Evolutionary conservation across 306 rosid species (phyloP).

Genomic region (Cucumis melo): DNA sequence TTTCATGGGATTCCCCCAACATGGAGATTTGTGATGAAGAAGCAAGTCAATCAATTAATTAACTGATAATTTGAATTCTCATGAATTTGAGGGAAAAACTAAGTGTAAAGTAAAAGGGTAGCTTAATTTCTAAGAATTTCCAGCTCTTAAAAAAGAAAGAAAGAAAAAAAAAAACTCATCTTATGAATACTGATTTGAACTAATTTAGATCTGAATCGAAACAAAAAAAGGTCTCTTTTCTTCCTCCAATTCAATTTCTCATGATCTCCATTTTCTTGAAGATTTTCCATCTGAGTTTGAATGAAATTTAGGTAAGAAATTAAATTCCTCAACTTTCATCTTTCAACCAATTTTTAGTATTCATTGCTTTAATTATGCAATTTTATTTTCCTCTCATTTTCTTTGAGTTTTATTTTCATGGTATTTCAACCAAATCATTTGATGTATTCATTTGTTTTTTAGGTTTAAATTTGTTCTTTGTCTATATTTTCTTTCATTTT

Average conservation of each 20-base stretch:
- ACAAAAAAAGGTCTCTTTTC: neutral
- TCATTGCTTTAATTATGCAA: neutral
- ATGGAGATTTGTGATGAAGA: neutral
- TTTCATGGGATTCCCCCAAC: neutral
- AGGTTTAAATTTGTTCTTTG: no score
- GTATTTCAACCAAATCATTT: no score
- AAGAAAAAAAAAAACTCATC: neutral
- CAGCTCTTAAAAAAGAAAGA: slow-evolving; percentile 1
- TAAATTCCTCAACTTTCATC: neutral
- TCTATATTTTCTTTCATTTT: no score
- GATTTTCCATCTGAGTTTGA: slow-evolving; percentile 17
- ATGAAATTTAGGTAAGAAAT: neutral
- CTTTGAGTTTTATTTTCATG: neutral
- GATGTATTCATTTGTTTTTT: no score
- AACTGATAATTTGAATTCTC: neutral
- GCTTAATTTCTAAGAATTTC: slow-evolving; percentile 20
- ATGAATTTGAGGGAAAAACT: neutral
- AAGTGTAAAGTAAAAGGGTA: neutral
- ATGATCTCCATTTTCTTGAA: neutral
- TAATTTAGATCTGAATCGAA: neutral
- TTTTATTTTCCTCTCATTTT: neutral
- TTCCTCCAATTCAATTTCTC: neutral
- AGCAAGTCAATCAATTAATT: neutral
- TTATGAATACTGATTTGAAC: neutral
- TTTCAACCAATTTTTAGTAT: no score